These are phyloP conservation scores for Physcomitrellopsis africana DNA, from an alignment of 225 moss, liverwort and hornwort species.

Conservation along the genomic window DNA sequence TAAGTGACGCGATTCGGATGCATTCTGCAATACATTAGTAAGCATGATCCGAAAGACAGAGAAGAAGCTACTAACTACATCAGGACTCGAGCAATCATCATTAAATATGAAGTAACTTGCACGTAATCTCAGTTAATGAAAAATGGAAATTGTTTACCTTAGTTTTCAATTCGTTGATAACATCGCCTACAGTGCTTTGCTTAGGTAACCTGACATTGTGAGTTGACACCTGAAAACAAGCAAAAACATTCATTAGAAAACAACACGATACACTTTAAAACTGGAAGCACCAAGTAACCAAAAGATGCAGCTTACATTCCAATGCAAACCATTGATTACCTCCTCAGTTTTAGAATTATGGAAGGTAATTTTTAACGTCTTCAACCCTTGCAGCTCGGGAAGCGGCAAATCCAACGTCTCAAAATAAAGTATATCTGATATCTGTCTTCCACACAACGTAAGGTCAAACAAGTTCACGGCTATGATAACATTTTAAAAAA, in stretches of 20 bases:
- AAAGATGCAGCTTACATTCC: not conserved
- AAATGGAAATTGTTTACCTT: conserved; percentile 43
- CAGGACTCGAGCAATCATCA: not conserved
- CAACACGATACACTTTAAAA: not conserved
- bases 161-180: conserved; percentile 72
- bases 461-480: conserved; percentile 15
- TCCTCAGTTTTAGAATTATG: conserved; percentile 81
- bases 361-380: conserved; percentile 75
- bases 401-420: conserved; percentile 81
- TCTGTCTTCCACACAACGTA: conserved; percentile 39
- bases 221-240: conserved; percentile 61
- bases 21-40: not conserved
- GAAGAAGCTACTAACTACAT: not conserved
- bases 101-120: not conserved
- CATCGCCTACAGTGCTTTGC: conserved; percentile 80
- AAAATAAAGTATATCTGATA: conserved; percentile 78
- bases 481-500: not conserved
- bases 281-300: not conserved
- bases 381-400: conserved; percentile 81
- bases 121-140: not conserved
- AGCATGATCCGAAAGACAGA: not conserved
- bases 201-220: conserved; percentile 78
- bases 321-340: conserved; percentile 37
- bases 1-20: not conserved
- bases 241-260: conserved; percentile 8